Percentiles rank a stretch among this genome's conserved stretches.
phyloP scores from a whole-genome alignment of 306 rosid species.

The Prunus mira region DNA sequence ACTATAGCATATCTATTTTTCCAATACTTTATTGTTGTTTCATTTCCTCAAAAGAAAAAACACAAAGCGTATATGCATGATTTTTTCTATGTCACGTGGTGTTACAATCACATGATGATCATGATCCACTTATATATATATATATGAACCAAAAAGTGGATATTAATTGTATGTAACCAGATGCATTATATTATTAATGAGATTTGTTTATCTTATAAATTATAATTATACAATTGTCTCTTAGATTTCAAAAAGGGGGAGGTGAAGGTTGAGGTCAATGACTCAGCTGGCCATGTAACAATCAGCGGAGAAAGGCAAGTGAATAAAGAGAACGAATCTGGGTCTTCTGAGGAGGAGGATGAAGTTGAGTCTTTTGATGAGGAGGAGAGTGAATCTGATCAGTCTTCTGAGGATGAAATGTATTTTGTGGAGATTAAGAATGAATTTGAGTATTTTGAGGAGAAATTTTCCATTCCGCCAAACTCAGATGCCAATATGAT shows the following conservation, averaged over 20 bases:
- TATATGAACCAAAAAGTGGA: too few relatives aligned
- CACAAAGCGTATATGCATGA: neutral
- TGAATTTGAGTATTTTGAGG: constrained; percentile 31
- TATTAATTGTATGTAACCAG: neutral
- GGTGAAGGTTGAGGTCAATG: constrained; percentile 42
- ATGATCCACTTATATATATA: too few relatives aligned
- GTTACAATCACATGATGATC: neutral
- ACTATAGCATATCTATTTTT: neutral
- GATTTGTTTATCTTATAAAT: too few relatives aligned
- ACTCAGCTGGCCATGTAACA: constrained; percentile 26
- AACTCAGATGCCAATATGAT: constrained; percentile 42
- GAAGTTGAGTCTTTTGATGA: too few relatives aligned
- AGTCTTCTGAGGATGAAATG: too few relatives aligned
- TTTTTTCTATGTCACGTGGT: neutral
- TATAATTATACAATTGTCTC: neutral
- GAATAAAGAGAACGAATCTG: constrained; percentile 22
- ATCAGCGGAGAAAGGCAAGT: constrained; percentile 48
- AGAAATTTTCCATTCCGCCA: constrained; percentile 39
- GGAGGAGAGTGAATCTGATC: too few relatives aligned
- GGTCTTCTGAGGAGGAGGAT: too few relatives aligned
- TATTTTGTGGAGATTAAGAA: too few relatives aligned
- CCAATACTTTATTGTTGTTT: neutral
- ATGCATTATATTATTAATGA: too few relatives aligned
- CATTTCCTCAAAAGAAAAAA: neutral
- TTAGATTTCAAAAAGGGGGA: constrained; percentile 59